phyloP scores from a whole-genome alignment of 257 asterid genomes.

The Scutellaria barbata region DNA sequence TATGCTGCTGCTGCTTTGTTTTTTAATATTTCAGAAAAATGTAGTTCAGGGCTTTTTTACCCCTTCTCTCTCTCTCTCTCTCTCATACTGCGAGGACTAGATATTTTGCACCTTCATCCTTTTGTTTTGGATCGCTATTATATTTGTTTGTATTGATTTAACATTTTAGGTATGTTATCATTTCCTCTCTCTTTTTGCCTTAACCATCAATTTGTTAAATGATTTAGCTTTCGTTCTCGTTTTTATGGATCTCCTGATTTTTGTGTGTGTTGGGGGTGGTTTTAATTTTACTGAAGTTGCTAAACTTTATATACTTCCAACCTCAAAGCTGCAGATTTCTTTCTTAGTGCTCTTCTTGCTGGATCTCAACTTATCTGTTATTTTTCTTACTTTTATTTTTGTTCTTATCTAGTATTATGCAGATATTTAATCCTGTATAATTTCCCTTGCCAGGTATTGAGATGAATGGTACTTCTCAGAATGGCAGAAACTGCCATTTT shows the following conservation, averaged over 20 bases:
- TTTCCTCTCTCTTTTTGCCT: background rate
- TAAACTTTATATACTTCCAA: slow-evolving; percentile 8
- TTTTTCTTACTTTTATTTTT: slow-evolving; percentile 12
- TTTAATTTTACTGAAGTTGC: slow-evolving; percentile 24
- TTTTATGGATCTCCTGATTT: background rate
- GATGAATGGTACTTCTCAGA: slow-evolving; percentile 73
- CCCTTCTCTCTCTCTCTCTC: no score
- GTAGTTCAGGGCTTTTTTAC: slow-evolving; percentile 31
- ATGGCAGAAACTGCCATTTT: slow-evolving; percentile 43
- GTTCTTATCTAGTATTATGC: slow-evolving; percentile 6
- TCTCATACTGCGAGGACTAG: slow-evolving; percentile 5
- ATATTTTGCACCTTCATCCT: background rate
- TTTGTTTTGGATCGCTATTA: background rate
- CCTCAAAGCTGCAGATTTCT: slow-evolving; percentile 27
- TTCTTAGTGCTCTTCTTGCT: slow-evolving; percentile 14
- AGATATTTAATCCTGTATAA: slow-evolving; percentile 29
- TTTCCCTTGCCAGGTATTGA: slow-evolving; percentile 53
- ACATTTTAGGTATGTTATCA: slow-evolving; percentile 13
- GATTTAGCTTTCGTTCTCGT: background rate
- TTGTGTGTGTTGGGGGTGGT: slow-evolving; percentile 17
- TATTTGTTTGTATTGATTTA: slow-evolving; percentile 21
- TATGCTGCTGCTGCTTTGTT: slow-evolving; percentile 9
- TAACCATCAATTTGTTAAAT: background rate
- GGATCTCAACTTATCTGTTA: slow-evolving; percentile 30
- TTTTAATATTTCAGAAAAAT: slow-evolving; percentile 26